Evolutionary conservation across 768 basidiomycete genomes (phyloP).

Genomic region (Auricularia sp.): DNA sequence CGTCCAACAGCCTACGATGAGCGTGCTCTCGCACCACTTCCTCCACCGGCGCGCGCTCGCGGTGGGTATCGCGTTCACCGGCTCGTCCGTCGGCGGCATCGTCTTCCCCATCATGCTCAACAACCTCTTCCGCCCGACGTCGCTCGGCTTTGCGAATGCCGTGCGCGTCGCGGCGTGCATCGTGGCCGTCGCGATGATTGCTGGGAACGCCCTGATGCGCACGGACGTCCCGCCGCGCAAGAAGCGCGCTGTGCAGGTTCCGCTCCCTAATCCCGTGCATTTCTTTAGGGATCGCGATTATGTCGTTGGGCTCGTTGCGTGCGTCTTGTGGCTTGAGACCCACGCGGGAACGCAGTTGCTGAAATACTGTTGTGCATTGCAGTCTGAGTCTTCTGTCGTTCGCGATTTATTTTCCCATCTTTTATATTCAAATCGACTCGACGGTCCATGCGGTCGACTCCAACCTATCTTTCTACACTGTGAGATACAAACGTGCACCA

Average conservation of each 20-base stretch:
- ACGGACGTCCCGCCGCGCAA: slow-evolving; percentile 18
- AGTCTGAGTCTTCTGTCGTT: slow-evolving; percentile 1
- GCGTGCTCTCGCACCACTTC: slow-evolving; percentile 60
- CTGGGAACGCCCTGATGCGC: slow-evolving; percentile 18
- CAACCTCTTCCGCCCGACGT: slow-evolving; percentile 9
- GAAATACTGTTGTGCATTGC: no score
- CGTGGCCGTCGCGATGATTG: slow-evolving; percentile 13
- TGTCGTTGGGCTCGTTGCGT: slow-evolving; percentile 14
- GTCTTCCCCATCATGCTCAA: slow-evolving; percentile 30
- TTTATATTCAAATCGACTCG: slow-evolving; percentile 19
- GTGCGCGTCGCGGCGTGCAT: slow-evolving; percentile 20
- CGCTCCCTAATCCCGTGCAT: background rate
- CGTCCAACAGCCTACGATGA: slow-evolving; percentile 36
- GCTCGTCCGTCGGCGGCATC: slow-evolving; percentile 46
- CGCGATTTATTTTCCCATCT: slow-evolving; percentile 18
- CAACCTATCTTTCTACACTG: slow-evolving; percentile 16
- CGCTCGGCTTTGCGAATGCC: slow-evolving; percentile 16
- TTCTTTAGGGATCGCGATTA: slow-evolving; percentile 4
- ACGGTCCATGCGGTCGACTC: slow-evolving; percentile 12
- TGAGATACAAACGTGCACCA: no score
- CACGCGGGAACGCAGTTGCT: no score
- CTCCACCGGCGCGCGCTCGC: slow-evolving; percentile 57
- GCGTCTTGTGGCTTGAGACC: no score
- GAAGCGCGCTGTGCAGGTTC: background rate
- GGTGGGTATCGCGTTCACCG: slow-evolving; percentile 58